Evolutionary conservation across 495 filamentous ascomycete genomes (phyloP), one percentile per base, ranked within the genome.

Genomic region (Penicillium diatomitis): DNA sequence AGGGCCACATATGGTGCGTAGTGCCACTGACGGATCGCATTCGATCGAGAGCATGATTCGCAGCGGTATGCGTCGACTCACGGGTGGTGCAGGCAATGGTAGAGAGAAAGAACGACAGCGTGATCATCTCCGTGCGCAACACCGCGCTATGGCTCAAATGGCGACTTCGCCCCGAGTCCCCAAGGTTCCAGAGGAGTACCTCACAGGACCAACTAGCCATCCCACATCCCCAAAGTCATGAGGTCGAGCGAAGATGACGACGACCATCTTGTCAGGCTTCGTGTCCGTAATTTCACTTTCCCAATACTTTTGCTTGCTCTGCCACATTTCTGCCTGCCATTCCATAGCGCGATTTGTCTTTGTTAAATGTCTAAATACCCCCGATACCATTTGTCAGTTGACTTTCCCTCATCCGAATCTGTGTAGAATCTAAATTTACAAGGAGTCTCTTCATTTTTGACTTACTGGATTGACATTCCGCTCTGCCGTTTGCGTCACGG

Each of bases 1-100:
- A 68, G 38, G 49, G 39, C 75, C 60, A 66, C 80, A 57, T 65
- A 61, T 63, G 60, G 34, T 50, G 59, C 69, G 62, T 31, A 68
- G 65, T 40, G 72, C 49, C 38, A 71, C 65, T 10, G 76, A 79
- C 39, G 67, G 77, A 43, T 77, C 79, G 0, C 81, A 83, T 44
- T 81, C 84, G 47, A 66, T 87, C 0, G 83, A 86, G 54, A 83
- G 74, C 6, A 85, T 83, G 76, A 83, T 84, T 53, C 61, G 78
- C 50, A 76, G 73, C 49, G 73, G 83, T 29, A 80, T 87, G 82
- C 68, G 85, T 37, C 72, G 85, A 54, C 71, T 87, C 31, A 85
- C 84, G 0, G 80, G 83, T 0, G 76, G 80, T 8, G 58, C 81
- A 38, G 77, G 75, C 0, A 69, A 61, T 9, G 66, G 48, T 34